Conservation (phyloP, 768 basidiomycete genomes). For the Albatrellus ellisii region DNA sequence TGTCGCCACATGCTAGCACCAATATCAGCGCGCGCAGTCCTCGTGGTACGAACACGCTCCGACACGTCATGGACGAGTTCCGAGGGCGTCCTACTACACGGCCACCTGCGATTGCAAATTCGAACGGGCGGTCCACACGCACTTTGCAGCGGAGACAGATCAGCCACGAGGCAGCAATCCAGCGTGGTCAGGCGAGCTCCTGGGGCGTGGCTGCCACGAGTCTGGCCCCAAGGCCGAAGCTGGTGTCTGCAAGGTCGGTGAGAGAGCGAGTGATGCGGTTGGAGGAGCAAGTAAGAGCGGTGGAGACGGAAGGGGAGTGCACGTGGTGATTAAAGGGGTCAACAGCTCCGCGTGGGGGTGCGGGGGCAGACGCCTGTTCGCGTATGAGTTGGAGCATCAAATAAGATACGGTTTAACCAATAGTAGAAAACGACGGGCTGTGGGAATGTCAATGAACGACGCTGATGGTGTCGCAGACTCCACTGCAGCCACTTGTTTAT, state of each 20-base stretch:
- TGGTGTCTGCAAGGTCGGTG: constrained; percentile 5
- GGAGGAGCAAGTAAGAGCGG: constrained; percentile 3
- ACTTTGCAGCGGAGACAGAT: no score
- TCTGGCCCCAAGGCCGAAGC: constrained; percentile 1
- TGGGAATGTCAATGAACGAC: no score
- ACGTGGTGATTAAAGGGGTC: background rate
- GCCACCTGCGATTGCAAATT: background rate
- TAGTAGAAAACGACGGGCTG: no score
- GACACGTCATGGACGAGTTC: background rate
- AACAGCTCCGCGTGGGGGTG: background rate
- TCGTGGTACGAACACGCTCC: background rate
- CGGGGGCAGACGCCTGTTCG: background rate
- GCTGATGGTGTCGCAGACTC: no score
- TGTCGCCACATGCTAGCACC: background rate
- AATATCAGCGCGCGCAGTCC: background rate
- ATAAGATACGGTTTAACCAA: no score
- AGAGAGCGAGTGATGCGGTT: constrained; percentile 9
- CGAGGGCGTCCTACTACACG: background rate
- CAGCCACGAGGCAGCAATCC: background rate
- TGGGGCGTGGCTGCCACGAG: constrained; percentile 2
- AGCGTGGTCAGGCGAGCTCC: background rate
- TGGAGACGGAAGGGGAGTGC: background rate
- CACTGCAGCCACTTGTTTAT: no score
- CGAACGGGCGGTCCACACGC: background rate
- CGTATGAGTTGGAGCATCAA: no score